Evolutionary conservation across 768 basidiomycete species (phyloP).

Genomic region (Auricularia heimuer): DNA sequence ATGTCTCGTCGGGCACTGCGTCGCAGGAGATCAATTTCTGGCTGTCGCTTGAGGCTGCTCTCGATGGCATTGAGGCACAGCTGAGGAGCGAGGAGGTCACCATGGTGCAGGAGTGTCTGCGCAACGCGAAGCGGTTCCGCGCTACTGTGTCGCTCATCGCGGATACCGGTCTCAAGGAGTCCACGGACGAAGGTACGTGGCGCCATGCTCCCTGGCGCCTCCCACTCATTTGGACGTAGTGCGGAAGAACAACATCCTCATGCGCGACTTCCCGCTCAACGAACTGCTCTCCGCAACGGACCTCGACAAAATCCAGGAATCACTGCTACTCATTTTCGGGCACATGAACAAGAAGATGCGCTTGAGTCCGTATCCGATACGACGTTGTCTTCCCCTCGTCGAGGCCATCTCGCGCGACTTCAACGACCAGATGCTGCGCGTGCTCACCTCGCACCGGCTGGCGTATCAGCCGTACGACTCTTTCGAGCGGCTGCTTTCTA

Average conservation of each 20-base stretch:
- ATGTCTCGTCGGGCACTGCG: slow-evolving; percentile 89
- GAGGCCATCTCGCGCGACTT: slow-evolving; percentile 98
- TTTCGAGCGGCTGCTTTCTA: slow-evolving; percentile 76
- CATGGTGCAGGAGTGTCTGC: slow-evolving; percentile 86
- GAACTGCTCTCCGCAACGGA: slow-evolving; percentile 95
- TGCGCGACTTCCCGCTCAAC: slow-evolving; percentile 98
- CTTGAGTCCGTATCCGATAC: slow-evolving; percentile 93
- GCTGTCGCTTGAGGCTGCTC: slow-evolving; percentile 85
- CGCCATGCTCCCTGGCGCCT: background rate
- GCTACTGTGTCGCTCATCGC: slow-evolving; percentile 97
- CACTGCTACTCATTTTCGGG: slow-evolving; percentile 74
- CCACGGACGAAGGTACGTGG: slow-evolving; percentile 69
- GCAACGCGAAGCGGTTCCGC: slow-evolving; percentile 93
- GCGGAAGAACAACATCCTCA: slow-evolving; percentile 95
- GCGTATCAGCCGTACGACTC: slow-evolving; percentile 92
- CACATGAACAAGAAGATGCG: slow-evolving; percentile 95
- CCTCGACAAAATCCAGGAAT: slow-evolving; percentile 89
- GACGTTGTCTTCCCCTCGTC: slow-evolving; percentile 89
- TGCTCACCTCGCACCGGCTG: slow-evolving; percentile 82
- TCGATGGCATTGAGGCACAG: slow-evolving; percentile 90
- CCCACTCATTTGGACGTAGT: slow-evolving; percentile 34
- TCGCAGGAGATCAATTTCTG: slow-evolving; percentile 99
- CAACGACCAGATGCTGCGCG: slow-evolving; percentile 86
- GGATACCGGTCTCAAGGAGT: slow-evolving; percentile 93
- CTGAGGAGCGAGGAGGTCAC: slow-evolving; percentile 85